Percentiles rank a stretch among this genome's conserved stretches.
Evolutionary conservation across 208 protist genomes (phyloP).

Genomic region (Angomonas deanei): DNA sequence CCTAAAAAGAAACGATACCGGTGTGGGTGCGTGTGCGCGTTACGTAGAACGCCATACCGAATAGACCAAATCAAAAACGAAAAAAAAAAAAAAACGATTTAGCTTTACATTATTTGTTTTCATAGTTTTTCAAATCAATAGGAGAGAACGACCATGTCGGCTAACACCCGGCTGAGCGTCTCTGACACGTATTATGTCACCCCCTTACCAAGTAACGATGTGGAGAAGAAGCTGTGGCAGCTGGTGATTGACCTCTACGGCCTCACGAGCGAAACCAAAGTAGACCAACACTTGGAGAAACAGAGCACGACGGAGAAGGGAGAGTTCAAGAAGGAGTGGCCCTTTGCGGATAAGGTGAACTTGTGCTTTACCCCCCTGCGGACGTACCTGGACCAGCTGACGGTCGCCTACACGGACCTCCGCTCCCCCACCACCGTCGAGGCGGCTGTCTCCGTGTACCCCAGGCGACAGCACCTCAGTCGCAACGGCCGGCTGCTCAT

Average conservation of each 20-base stretch:
- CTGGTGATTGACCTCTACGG: constrained; percentile 18
- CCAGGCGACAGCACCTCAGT: background rate
- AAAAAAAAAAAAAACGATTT: background rate
- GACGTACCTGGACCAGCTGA: background rate
- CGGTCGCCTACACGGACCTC: background rate
- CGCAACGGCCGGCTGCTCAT: background rate
- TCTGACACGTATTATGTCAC: constrained; percentile 19
- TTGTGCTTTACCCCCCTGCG: background rate
- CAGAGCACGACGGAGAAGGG: background rate
- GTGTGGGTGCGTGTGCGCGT: background rate
- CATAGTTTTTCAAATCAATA: no score
- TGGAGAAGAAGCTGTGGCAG: constrained; percentile 28
- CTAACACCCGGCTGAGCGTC: background rate
- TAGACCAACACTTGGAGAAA: no score
- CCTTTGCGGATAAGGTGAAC: background rate
- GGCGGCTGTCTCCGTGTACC: background rate
- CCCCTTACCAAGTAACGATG: constrained; percentile 18
- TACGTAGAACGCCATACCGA: background rate
- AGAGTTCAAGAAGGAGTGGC: background rate
- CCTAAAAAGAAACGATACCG: background rate
- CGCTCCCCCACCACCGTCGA: background rate
- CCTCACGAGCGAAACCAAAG: background rate
- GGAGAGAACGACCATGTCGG: background rate
- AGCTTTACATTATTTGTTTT: no score
- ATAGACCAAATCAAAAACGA: background rate